Evolutionary conservation across 2,329 filamentous ascomycete genomes (phyloP).

Genomic region (Pezicula neosporulosa): DNA sequence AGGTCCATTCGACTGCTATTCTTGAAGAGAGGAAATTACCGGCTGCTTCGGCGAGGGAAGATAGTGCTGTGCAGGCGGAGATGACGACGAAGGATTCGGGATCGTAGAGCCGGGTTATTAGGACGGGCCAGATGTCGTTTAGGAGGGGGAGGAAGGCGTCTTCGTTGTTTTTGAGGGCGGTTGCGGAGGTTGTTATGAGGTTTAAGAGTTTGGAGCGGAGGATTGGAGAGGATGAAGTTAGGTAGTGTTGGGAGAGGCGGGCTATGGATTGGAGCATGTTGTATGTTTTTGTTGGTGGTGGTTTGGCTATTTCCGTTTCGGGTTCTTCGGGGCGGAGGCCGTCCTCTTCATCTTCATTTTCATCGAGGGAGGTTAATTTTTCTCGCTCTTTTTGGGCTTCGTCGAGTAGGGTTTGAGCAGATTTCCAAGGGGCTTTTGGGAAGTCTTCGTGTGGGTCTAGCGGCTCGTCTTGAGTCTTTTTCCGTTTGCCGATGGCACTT

Average conservation of each 20-base stretch:
- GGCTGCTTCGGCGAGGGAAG: slow-evolving; percentile 64
- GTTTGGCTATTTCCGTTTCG: slow-evolving; percentile 48
- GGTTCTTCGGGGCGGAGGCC: slow-evolving; percentile 22
- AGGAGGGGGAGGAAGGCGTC: slow-evolving; percentile 84
- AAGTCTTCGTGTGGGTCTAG: slow-evolving; percentile 20
- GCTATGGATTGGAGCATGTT: slow-evolving; percentile 79
- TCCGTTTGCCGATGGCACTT: slow-evolving; percentile 41
- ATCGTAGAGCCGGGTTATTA: slow-evolving; percentile 66
- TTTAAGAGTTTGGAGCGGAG: slow-evolving; percentile 76
- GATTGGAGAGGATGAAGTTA: slow-evolving; percentile 78
- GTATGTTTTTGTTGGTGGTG: slow-evolving; percentile 75
- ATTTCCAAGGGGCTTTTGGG: slow-evolving; percentile 31
- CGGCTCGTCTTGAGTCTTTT: slow-evolving; percentile 12
- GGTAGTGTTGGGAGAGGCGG: slow-evolving; percentile 81
- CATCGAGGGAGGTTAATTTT: slow-evolving; percentile 13
- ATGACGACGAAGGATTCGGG: slow-evolving; percentile 64
- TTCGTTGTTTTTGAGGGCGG: slow-evolving; percentile 71
- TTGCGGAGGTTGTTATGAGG: slow-evolving; percentile 69
- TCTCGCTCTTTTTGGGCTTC: slow-evolving; percentile 23
- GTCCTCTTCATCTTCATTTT: slow-evolving; percentile 30
- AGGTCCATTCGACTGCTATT: slow-evolving; percentile 69
- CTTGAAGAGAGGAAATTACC: slow-evolving; percentile 79
- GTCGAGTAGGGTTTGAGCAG: slow-evolving; percentile 31
- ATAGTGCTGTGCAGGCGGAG: slow-evolving; percentile 67
- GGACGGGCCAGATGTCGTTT: slow-evolving; percentile 85